Evolutionary conservation across 2,329 filamentous ascomycete species (phyloP).

Genomic region (Sporothrix brasiliensis): DNA sequence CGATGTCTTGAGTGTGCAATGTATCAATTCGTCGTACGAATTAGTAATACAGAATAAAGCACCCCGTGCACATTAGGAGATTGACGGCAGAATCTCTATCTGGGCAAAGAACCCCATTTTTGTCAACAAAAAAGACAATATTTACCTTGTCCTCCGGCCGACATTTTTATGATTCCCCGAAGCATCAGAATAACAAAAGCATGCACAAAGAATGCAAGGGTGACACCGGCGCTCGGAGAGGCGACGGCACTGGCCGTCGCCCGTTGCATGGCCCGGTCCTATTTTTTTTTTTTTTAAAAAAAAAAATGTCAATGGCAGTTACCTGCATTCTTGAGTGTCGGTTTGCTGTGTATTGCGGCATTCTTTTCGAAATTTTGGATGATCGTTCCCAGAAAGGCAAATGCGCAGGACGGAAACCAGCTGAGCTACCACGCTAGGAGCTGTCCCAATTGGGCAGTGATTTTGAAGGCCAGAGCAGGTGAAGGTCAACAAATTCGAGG

Average conservation of each 20-base stretch:
- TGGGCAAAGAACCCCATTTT: constrained; percentile 14
- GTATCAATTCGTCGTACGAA: background rate
- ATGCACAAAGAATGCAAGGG: constrained; percentile 4
- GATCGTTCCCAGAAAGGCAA: constrained; percentile 21
- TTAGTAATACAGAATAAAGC: background rate
- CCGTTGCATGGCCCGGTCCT: too few relatives aligned
- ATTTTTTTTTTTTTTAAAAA: too few relatives aligned
- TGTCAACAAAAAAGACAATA: background rate
- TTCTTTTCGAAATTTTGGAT: background rate
- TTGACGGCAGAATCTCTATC: constrained; percentile 15
- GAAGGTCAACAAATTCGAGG: background rate
- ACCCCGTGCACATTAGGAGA: background rate
- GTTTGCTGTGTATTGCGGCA: background rate
- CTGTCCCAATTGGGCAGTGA: constrained; percentile 8
- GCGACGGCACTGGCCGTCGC: background rate
- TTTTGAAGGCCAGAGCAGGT: background rate
- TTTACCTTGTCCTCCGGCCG: background rate
- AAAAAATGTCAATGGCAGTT: too few relatives aligned
- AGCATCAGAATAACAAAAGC: background rate
- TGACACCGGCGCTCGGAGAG: background rate
- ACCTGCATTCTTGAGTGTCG: background rate
- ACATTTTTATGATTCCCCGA: background rate
- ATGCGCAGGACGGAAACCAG: background rate
- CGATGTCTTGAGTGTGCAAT: background rate
- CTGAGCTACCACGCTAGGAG: background rate